phyloP scores from a whole-genome alignment of 2,329 filamentous ascomycete species.

The Rhynchosporium secalis region DNA sequence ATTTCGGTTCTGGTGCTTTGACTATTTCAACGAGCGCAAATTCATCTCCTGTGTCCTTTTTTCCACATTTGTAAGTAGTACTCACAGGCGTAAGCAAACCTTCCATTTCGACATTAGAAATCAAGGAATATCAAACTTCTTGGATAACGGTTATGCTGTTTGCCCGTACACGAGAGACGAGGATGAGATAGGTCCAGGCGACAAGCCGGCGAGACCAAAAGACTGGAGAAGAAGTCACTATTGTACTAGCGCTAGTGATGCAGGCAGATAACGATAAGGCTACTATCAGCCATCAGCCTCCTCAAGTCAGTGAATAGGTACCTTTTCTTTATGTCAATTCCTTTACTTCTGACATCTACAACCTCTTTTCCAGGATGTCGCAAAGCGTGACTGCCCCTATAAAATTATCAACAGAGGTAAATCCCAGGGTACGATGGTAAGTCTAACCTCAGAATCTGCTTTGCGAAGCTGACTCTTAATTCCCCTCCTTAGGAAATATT shows the following conservation, averaged over 20 bases:
- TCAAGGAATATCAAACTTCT: not conserved
- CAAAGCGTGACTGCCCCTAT: constrained; percentile 34
- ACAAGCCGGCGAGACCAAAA: not conserved
- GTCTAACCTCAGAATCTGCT: not conserved
- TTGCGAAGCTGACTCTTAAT: constrained; percentile 15
- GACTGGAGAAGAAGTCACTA: not conserved
- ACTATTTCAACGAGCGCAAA: constrained; percentile 25
- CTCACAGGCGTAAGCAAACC: constrained; percentile 51
- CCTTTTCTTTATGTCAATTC: not conserved
- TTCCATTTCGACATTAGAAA: constrained; percentile 45
- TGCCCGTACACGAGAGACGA: no score
- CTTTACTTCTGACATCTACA: not conserved
- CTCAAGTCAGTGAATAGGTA: constrained; percentile 1
- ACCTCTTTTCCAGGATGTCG: constrained; percentile 27
- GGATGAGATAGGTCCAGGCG: no score
- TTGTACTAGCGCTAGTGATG: constrained; percentile 19
- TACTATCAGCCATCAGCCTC: constrained; percentile 5
- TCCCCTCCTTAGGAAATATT: constrained; percentile 65
- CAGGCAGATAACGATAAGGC: constrained; percentile 32
- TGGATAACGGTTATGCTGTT: not conserved
- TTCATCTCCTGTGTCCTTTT: constrained; percentile 25
- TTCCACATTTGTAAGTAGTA: constrained; percentile 37
- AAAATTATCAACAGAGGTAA: constrained; percentile 15
- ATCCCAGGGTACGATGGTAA: constrained; percentile 32
- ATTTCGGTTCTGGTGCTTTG: constrained; percentile 15